These are phyloP conservation scores for Aspergillus ruber DNA, from an alignment of 2,329 filamentous ascomycete species.

Conservation along the genomic window DNA sequence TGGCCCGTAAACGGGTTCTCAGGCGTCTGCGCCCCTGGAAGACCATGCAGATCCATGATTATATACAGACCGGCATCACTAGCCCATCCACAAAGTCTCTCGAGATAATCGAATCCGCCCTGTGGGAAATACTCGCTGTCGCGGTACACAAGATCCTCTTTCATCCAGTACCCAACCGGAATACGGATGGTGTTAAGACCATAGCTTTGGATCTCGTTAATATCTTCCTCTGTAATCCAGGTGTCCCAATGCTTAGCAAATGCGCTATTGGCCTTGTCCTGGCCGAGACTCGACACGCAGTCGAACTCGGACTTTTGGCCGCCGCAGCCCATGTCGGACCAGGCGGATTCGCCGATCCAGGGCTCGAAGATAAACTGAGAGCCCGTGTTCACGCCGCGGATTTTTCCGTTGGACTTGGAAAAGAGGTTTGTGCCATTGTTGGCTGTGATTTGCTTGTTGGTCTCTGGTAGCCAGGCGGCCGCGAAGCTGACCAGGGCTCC, in stretches of 20 bases:
- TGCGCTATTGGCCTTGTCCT: constrained; percentile 40
- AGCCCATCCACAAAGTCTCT: constrained; percentile 44
- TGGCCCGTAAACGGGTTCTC: constrained; percentile 45
- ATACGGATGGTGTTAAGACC: constrained; percentile 51
- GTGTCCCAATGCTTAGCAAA: constrained; percentile 48
- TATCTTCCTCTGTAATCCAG: constrained; percentile 46
- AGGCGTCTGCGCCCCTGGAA: constrained; percentile 44
- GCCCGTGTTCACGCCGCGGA: constrained; percentile 52
- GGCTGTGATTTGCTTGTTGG: constrained; percentile 19
- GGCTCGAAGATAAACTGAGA: constrained; percentile 49
- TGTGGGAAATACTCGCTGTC: constrained; percentile 47
- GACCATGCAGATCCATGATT: constrained; percentile 50
- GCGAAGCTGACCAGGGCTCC: background rate
- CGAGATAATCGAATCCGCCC: constrained; percentile 44
- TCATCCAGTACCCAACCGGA: constrained; percentile 52
- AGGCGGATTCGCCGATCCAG: constrained; percentile 46
- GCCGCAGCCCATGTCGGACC: constrained; percentile 45
- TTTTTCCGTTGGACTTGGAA: constrained; percentile 28
- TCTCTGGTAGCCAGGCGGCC: constrained; percentile 20
- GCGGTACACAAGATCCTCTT: constrained; percentile 44
- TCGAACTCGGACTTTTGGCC: constrained; percentile 47
- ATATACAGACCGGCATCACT: constrained; percentile 47
- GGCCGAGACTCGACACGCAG: constrained; percentile 46
- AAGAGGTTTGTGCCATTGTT: constrained; percentile 20
- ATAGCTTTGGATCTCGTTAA: constrained; percentile 44